A percentile compares a stretch with the other conserved stretches of the same genome.
These are phyloP conservation scores for Aspergillus biplanus DNA, from an alignment of 495 filamentous ascomycete species.

Conservation along the genomic window DNA sequence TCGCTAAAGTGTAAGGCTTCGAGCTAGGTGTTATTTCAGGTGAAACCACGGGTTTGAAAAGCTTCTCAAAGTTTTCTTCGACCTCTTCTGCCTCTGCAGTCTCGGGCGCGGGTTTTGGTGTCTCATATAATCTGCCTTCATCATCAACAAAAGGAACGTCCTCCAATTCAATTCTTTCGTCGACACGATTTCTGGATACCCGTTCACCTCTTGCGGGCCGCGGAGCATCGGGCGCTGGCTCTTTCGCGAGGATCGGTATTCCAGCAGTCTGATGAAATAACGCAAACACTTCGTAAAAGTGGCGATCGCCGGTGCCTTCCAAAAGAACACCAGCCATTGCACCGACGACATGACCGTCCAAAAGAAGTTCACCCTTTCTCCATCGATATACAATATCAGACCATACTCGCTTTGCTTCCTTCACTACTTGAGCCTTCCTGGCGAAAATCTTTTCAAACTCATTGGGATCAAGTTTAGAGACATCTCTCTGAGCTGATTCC, in stretches of 20 bases:
- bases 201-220: not conserved
- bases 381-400: constrained; percentile 74
- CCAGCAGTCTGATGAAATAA: constrained; percentile 79
- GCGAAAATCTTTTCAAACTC: constrained; percentile 42
- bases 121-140: constrained; percentile 19
- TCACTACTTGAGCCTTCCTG: constrained; percentile 40
- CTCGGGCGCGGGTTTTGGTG: constrained; percentile 12
- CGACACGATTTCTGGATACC: not conserved
- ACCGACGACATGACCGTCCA: constrained; percentile 75
- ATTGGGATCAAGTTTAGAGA: constrained; percentile 29
- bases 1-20: not conserved
- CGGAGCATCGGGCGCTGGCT: constrained; percentile 21
- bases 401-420: constrained; percentile 75
- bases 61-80: constrained; percentile 36
- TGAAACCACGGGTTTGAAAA: constrained; percentile 41
- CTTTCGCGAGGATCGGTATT: constrained; percentile 52
- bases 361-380: constrained; percentile 63
- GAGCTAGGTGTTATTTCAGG: not conserved
- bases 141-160: constrained; percentile 43
- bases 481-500: constrained; percentile 33
- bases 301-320: constrained; percentile 56
- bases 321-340: constrained; percentile 77
- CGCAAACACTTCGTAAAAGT: constrained; percentile 69
- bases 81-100: constrained; percentile 25
- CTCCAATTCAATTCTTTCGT: constrained; percentile 13